A percentile compares a stretch with the other conserved stretches of the same genome.
Conservation (phyloP, 306 rosid genomes). For the Cicer judaicum region DNA sequence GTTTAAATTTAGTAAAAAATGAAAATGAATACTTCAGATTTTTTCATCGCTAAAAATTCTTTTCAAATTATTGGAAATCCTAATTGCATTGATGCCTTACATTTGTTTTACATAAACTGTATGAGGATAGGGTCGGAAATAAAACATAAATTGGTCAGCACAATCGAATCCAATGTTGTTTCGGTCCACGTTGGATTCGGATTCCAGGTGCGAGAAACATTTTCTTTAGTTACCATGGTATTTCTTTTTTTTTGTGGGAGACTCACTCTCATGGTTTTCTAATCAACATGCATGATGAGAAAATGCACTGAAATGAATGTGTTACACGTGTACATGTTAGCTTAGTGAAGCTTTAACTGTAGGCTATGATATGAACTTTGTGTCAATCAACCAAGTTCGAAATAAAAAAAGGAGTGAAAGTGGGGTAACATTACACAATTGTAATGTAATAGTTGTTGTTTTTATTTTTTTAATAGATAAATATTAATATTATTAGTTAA, state of each 20-base stretch:
- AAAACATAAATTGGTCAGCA: not conserved
- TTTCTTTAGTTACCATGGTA: too few species aligned
- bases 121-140: not conserved
- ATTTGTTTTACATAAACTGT: not conserved
- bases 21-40: too few species aligned
- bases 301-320: conserved; percentile 3
- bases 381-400: conserved; percentile 22
- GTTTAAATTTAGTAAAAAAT: too few species aligned
- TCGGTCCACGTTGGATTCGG: conserved; percentile 4
- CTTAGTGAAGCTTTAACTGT: not conserved
- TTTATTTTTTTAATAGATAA: too few species aligned
- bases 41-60: too few species aligned
- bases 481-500: too few species aligned
- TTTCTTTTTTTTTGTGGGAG: conserved; percentile 1
- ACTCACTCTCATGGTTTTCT: conserved; percentile 23
- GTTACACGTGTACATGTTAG: not conserved
- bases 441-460: too few species aligned
- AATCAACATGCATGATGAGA: not conserved
- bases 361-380: not conserved
- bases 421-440: conserved; percentile 43
- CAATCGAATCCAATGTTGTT: not conserved
- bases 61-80: too few species aligned
- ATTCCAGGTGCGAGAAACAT: not conserved
- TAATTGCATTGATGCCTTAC: too few species aligned
- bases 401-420: conserved; percentile 17